Conservation (phyloP, 192 early-diverging fungal species). For the Chytriomyces sp. region DNA sequence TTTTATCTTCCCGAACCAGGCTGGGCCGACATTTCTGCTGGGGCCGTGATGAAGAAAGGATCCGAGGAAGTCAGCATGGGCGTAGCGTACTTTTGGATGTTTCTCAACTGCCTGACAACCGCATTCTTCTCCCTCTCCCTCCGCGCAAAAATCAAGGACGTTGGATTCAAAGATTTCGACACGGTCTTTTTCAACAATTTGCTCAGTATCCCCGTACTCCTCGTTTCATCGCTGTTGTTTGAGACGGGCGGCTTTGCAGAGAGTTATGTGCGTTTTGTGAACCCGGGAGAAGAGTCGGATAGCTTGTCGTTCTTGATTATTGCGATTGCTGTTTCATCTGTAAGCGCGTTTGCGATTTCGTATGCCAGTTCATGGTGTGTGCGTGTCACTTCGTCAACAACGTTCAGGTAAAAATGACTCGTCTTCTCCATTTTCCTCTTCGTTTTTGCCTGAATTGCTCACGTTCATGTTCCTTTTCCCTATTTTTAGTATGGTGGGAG, state of each 20-base stretch:
- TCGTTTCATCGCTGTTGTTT: constrained; percentile 46
- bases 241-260: constrained; percentile 36
- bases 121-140: constrained; percentile 88
- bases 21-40: constrained; percentile 50
- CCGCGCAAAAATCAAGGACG: constrained; percentile 85
- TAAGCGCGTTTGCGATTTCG: constrained; percentile 87
- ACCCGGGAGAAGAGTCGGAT: constrained; percentile 32
- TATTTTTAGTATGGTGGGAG: constrained; percentile 83
- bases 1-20: constrained; percentile 3
- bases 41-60: constrained; percentile 36
- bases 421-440: too few relatives aligned
- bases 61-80: constrained; percentile 15
- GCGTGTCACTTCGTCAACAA: constrained; percentile 65
- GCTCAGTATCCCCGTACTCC: constrained; percentile 77
- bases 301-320: constrained; percentile 38
- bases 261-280: constrained; percentile 44
- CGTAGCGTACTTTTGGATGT: constrained; percentile 76
- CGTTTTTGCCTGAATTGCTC: constrained; percentile 11
- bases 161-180: constrained; percentile 96
- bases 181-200: constrained; percentile 99
- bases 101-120: constrained; percentile 87
- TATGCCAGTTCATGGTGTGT: constrained; percentile 85
- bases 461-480: neutral
- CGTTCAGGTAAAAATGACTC: constrained; percentile 44
- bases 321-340: constrained; percentile 79